A percentile compares a stretch with the other conserved stretches of the same genome.
Conservation (phyloP, 2,329 filamentous ascomycete species). For the Alternaria rosae region DNA sequence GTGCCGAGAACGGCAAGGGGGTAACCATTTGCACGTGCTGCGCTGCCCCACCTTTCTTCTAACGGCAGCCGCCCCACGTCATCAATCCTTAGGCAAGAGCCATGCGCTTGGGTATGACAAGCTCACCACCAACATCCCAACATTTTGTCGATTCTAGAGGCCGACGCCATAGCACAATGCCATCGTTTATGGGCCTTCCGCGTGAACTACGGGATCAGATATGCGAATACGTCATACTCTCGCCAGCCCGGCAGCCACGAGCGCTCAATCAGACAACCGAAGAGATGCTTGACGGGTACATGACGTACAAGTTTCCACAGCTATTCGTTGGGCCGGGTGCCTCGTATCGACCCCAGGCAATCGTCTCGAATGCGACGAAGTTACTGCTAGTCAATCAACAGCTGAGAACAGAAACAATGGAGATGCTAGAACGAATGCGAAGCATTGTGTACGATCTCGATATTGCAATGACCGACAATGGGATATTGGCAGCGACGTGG, state of each 20-base stretch:
- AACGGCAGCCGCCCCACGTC: neutral
- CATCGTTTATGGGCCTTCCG: constrained; percentile 14
- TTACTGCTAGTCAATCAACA: constrained; percentile 23
- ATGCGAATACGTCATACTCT: constrained; percentile 14
- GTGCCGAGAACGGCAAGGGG: no score
- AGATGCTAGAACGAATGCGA: constrained; percentile 2
- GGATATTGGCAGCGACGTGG: constrained; percentile 23
- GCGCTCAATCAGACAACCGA: constrained; percentile 8
- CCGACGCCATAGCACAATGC: neutral
- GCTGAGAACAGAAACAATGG: constrained; percentile 16
- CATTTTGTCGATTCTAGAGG: no score
- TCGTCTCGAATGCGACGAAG: constrained; percentile 7
- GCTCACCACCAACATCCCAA: no score
- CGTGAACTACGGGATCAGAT: constrained; percentile 29
- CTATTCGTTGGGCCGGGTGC: neutral
- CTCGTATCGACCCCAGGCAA: neutral
- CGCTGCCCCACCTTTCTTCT: neutral
- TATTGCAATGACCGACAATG: constrained; percentile 22
- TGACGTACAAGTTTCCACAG: neutral
- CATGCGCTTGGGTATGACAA: neutral
- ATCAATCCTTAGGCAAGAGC: neutral
- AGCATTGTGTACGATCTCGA: constrained; percentile 17
- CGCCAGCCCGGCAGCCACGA: constrained; percentile 2
- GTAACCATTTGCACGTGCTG: no score
- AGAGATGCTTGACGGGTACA: neutral